phyloP scores from a whole-genome alignment of 2,329 filamentous ascomycete genomes.

The Fusarium concolor region DNA sequence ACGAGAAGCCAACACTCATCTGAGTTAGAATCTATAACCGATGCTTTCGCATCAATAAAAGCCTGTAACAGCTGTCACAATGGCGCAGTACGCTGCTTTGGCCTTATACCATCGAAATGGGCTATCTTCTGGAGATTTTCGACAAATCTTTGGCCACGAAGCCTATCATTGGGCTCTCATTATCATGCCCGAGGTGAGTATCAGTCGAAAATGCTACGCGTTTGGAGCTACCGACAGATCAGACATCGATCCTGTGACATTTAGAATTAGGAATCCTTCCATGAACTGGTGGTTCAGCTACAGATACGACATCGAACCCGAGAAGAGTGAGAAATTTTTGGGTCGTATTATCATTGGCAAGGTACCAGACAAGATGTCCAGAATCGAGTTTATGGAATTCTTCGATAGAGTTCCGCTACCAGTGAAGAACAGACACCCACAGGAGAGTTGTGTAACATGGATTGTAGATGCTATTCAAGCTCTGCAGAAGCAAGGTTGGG shows the following conservation, averaged over 20 bases:
- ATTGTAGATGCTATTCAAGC: slow-evolving; percentile 40
- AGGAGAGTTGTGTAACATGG: slow-evolving; percentile 52
- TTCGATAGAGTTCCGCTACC: slow-evolving; percentile 45
- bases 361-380: slow-evolving; percentile 30
- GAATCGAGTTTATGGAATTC: slow-evolving; percentile 35
- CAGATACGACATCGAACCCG: slow-evolving; percentile 29
- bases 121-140: slow-evolving; percentile 41
- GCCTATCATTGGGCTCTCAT: slow-evolving; percentile 50
- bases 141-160: slow-evolving; percentile 43
- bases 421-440: slow-evolving; percentile 48
- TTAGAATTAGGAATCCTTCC: slow-evolving; percentile 47
- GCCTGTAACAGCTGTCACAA: not conserved
- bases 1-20: too few relatives aligned
- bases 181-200: slow-evolving; percentile 31
- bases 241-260: slow-evolving; percentile 47
- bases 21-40: too few relatives aligned
- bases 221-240: slow-evolving; percentile 50
- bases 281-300: slow-evolving; percentile 49
- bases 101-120: slow-evolving; percentile 46
- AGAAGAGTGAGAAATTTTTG: slow-evolving; percentile 40
- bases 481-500: slow-evolving; percentile 46
- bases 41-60: too few relatives aligned
- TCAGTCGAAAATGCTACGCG: slow-evolving; percentile 13
- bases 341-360: slow-evolving; percentile 46
- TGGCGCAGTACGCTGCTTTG: slow-evolving; percentile 38